phyloP scores from a whole-genome alignment of 176 grass and related monocot genomes.

The Oryza meyeriana region DNA sequence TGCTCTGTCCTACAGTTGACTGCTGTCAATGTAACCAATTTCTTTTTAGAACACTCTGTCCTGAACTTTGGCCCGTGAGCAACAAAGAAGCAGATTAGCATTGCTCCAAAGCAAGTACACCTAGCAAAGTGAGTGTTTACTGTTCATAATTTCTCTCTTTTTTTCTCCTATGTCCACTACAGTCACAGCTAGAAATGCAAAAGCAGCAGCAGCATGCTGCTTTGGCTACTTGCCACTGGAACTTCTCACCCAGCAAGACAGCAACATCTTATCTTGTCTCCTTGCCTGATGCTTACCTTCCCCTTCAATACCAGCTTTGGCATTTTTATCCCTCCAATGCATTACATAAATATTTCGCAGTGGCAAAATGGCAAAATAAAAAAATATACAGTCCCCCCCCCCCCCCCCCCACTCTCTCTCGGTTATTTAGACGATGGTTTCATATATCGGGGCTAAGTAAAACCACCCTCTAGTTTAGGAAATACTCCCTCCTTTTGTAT shows the following conservation, averaged over 20 bases:
- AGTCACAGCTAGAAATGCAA: not conserved
- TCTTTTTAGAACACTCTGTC: not conserved
- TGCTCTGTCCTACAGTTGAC: not conserved
- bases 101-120: not conserved
- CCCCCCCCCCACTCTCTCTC: too few species aligned
- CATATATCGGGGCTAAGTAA: too few species aligned
- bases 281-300: not conserved
- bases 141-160: not conserved
- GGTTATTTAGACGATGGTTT: too few species aligned
- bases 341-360: too few species aligned
- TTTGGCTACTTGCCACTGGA: not conserved
- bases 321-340: too few species aligned
- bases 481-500: too few species aligned
- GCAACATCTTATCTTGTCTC: not conserved
- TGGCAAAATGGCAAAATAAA: too few species aligned
- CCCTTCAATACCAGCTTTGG: too few species aligned
- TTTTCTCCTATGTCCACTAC: too few species aligned
- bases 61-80: not conserved
- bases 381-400: too few species aligned
- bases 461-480: too few species aligned
- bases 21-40: not conserved
- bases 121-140: not conserved
- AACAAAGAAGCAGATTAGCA: not conserved
- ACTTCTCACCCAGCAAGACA: not conserved
- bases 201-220: not conserved